These are phyloP conservation scores for Globisporangium orthogonon DNA, from an alignment of 352 stramenopile genomes.

Conservation along the genomic window DNA sequence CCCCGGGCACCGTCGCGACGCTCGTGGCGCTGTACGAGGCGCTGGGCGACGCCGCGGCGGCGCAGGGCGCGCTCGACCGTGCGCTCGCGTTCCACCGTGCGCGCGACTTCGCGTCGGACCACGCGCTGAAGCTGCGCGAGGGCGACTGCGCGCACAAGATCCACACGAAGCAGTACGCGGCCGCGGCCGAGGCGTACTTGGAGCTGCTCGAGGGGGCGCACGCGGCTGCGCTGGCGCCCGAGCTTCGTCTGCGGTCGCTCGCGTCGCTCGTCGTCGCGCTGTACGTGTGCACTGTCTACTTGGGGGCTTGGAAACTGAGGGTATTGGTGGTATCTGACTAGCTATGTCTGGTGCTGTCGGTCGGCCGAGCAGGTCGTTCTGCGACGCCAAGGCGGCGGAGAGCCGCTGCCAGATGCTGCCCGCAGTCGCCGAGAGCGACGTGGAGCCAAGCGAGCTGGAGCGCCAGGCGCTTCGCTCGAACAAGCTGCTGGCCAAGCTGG, in stretches of 20 bases:
- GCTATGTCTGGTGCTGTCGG: too few relatives aligned
- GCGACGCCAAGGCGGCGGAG: constrained; percentile 57
- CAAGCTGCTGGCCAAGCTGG: constrained; percentile 53
- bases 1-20: constrained; percentile 72
- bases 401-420: constrained; percentile 62
- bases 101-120: constrained; percentile 42
- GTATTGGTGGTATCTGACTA: too few relatives aligned
- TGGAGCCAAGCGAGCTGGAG: constrained; percentile 62
- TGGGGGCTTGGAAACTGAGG: too few relatives aligned
- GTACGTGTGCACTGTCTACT: constrained; percentile 23
- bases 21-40: constrained; percentile 72
- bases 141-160: constrained; percentile 78
- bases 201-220: constrained; percentile 63
- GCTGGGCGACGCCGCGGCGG: constrained; percentile 38
- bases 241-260: constrained; percentile 68
- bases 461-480: constrained; percentile 52
- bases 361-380: constrained; percentile 44
- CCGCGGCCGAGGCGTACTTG: constrained; percentile 55
- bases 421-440: constrained; percentile 36
- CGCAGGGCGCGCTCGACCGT: constrained; percentile 41
- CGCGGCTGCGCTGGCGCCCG: constrained; percentile 48
- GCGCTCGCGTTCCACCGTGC: constrained; percentile 49
- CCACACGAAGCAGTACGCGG: constrained; percentile 67
- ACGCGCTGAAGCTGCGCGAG: constrained; percentile 70
- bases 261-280: constrained; percentile 69